phyloP scores from a whole-genome alignment of 495 filamentous ascomycete species.

The Xylaria flabelliformis region DNA sequence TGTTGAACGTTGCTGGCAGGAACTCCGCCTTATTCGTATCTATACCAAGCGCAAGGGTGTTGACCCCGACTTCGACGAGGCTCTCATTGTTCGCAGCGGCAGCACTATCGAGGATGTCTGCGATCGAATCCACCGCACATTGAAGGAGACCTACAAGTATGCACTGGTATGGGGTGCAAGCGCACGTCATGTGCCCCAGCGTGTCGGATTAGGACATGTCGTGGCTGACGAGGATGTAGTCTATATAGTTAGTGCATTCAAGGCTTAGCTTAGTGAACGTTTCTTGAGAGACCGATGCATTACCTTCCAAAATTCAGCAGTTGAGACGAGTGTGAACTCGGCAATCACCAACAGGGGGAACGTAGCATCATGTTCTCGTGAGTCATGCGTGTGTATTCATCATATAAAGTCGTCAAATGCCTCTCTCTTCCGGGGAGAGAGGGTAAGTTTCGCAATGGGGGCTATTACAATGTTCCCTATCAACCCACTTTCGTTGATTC shows the following conservation, averaged over 20 bases:
- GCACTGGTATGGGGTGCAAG: conserved; percentile 97
- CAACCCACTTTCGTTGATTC: background rate
- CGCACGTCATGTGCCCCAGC: conserved; percentile 91
- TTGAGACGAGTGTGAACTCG: background rate
- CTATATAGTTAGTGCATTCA: conserved; percentile 86
- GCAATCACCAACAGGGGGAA: background rate
- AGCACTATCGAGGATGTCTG: conserved; percentile 97
- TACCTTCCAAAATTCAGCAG: background rate
- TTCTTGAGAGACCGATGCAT: conserved; percentile 15
- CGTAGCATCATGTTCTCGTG: background rate
- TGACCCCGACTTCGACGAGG: conserved; percentile 90
- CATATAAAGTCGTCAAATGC: conserved; percentile 27
- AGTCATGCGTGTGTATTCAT: conserved; percentile 29
- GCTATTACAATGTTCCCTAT: background rate
- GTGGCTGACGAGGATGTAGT: conserved; percentile 98
- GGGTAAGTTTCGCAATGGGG: background rate
- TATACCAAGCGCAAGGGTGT: conserved; percentile 97
- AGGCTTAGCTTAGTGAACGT: conserved; percentile 48
- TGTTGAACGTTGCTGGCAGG: conserved; percentile 94
- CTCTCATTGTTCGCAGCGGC: conserved; percentile 86
- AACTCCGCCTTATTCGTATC: conserved; percentile 85
- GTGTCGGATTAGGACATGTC: conserved; percentile 84
- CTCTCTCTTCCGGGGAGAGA: background rate
- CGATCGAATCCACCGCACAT: conserved; percentile 88
- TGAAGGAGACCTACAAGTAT: conserved; percentile 99